phyloP scores from a whole-genome alignment of 352 stramenopile genomes.

The Phytophthora crassamura region DNA sequence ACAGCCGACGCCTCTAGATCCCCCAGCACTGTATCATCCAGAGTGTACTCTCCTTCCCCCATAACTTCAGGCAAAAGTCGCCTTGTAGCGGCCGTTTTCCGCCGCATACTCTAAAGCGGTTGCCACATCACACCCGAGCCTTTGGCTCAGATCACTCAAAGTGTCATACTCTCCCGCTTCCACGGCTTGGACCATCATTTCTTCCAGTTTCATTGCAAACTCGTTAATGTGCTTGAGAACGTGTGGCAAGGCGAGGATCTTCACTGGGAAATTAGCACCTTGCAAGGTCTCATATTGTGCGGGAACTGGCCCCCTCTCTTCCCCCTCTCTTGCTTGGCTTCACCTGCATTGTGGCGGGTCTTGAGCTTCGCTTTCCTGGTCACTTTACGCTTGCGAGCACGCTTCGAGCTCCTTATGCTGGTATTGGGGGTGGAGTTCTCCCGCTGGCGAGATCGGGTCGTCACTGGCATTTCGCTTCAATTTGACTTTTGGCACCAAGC shows the following conservation, averaged over 20 bases:
- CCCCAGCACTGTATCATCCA: background rate
- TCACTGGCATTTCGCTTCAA: slow-evolving; percentile 1
- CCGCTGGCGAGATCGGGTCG: background rate
- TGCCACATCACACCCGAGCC: background rate
- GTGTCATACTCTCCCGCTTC: background rate
- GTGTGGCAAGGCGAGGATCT: slow-evolving; percentile 20
- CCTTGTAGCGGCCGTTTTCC: background rate
- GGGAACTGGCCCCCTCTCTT: background rate
- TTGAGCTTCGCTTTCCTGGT: background rate
- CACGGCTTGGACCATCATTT: background rate
- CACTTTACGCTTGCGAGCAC: background rate
- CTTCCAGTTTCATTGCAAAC: background rate
- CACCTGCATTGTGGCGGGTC: too few relatives aligned
- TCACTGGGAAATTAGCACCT: slow-evolving; percentile 25
- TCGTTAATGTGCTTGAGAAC: background rate
- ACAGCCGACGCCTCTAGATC: background rate
- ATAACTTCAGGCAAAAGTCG: background rate
- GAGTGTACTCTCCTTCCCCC: background rate
- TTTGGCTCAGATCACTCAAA: background rate
- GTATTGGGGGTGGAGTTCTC: background rate
- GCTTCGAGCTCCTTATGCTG: background rate
- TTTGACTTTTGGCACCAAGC: background rate
- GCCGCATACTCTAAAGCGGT: background rate
- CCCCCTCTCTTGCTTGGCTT: background rate
- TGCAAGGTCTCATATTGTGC: slow-evolving; percentile 16